These are phyloP conservation scores for Myochromella boudieri DNA, from an alignment of 768 basidiomycete genomes.

Conservation along the genomic window DNA sequence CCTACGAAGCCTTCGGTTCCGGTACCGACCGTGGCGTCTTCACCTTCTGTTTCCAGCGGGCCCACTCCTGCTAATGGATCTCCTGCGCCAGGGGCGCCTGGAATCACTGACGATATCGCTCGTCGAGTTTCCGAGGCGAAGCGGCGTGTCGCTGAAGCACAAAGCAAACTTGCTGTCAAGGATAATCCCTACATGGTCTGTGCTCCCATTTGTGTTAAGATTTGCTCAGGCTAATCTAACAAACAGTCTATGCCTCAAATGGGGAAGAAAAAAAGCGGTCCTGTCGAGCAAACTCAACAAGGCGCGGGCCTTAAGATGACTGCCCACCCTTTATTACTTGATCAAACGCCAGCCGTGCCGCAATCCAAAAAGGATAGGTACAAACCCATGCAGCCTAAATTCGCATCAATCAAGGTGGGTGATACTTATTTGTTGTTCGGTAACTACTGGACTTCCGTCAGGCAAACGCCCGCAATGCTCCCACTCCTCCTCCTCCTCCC, in stretches of 20 bases:
- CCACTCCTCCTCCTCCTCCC: conserved; percentile 56
- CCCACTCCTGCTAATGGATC: conserved; percentile 44
- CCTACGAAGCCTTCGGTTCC: conserved; percentile 36
- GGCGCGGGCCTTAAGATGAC: conserved; percentile 89
- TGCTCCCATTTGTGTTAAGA: conserved; percentile 2
- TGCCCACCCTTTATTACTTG: conserved; percentile 83
- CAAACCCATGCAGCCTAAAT: conserved; percentile 99
- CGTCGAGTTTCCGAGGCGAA: conserved; percentile 84
- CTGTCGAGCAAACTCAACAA: conserved; percentile 64
- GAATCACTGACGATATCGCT: conserved; percentile 60
- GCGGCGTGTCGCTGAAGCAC: conserved; percentile 79
- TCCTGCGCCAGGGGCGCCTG: conserved; percentile 30
- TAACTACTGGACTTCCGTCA: conserved; percentile 17
- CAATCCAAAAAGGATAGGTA: conserved; percentile 90
- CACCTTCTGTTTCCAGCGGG: conserved; percentile 34
- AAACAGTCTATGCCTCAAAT: conserved; percentile 52
- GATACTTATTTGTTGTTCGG: not conserved
- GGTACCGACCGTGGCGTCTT: conserved; percentile 30
- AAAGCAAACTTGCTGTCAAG: conserved; percentile 70
- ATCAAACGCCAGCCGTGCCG: conserved; percentile 54
- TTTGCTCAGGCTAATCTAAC: not conserved
- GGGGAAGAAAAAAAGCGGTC: conserved; percentile 55
- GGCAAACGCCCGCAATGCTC: conserved; percentile 78
- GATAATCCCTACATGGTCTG: conserved; percentile 88
- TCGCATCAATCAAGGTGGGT: conserved; percentile 86